Conservation (phyloP, 2,329 filamentous ascomycete species). For the Colletotrichum godetiae region DNA sequence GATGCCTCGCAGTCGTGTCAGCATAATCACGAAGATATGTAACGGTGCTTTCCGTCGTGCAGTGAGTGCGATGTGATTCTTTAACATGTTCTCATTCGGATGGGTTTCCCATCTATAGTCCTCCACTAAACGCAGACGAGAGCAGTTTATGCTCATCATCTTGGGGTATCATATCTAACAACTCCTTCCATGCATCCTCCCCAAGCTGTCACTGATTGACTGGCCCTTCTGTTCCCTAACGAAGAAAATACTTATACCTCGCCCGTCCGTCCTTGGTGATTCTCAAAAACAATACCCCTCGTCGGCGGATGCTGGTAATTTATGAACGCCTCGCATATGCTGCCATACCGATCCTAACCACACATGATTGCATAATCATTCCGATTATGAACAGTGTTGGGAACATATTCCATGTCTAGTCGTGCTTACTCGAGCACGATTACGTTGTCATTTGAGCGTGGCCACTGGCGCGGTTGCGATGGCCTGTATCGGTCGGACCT, state of each 20-base stretch:
- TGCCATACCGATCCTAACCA: not conserved
- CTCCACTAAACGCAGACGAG: not conserved
- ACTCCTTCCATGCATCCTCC: not conserved
- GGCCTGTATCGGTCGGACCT: constrained; percentile 33
- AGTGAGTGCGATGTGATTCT: not conserved
- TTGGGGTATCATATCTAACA: constrained; percentile 7
- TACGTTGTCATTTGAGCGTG: constrained; percentile 42
- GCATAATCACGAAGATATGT: not conserved
- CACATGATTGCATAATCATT: not conserved
- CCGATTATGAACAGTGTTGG: not conserved
- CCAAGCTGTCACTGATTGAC: not conserved
- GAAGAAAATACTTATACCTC: not conserved
- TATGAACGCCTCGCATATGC: constrained; percentile 3
- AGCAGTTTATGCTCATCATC: not conserved
- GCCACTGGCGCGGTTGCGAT: constrained; percentile 35
- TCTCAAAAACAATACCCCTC: not conserved
- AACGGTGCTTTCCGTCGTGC: not conserved
- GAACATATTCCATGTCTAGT: not conserved
- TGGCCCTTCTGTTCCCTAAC: not conserved
- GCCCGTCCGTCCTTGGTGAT: not conserved
- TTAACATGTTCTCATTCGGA: not conserved
- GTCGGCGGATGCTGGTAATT: not conserved
- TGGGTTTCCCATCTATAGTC: not conserved
- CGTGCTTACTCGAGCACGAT: constrained; percentile 45
- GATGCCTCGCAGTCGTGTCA: too few species aligned